phyloP scores from a whole-genome alignment of 2,329 filamentous ascomycete genomes.

The Pestalotiopsis sp. region DNA sequence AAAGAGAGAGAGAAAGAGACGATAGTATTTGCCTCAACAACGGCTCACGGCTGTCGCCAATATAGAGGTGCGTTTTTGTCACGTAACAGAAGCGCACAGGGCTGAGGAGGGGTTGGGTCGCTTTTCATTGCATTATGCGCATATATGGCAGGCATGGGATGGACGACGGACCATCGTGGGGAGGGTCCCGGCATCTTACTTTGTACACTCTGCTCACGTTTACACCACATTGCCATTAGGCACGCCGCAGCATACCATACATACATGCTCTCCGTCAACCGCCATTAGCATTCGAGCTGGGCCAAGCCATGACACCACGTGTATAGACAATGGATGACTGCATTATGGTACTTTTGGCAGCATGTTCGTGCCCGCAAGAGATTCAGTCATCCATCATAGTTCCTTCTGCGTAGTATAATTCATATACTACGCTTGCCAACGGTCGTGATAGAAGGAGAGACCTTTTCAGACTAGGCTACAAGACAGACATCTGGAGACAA shows the following conservation, averaged over 20 bases:
- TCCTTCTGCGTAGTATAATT: not conserved
- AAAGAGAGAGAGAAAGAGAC: not conserved
- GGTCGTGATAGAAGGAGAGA: not conserved
- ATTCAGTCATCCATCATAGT: no score
- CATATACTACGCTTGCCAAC: not conserved
- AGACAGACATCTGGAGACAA: not conserved
- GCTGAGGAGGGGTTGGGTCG: not conserved
- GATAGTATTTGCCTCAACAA: not conserved
- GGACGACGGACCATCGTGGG: not conserved
- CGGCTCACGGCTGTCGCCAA: not conserved
- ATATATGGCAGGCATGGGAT: not conserved
- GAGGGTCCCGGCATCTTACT: not conserved
- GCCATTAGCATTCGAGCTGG: not conserved
- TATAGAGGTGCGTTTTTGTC: not conserved
- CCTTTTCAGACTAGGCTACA: not conserved
- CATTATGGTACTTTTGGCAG: not conserved
- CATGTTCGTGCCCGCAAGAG: no score
- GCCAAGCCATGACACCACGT: not conserved
- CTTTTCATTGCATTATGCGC: not conserved
- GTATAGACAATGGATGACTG: not conserved
- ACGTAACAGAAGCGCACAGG: not conserved
- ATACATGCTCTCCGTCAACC: not conserved
- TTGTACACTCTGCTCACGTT: not conserved
- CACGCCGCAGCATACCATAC: not conserved
- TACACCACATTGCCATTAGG: not conserved